Base-by-base conservation (phyloP, 2,329 filamentous ascomycete species). In the Scopulariopsis brevicaulis region DNA sequence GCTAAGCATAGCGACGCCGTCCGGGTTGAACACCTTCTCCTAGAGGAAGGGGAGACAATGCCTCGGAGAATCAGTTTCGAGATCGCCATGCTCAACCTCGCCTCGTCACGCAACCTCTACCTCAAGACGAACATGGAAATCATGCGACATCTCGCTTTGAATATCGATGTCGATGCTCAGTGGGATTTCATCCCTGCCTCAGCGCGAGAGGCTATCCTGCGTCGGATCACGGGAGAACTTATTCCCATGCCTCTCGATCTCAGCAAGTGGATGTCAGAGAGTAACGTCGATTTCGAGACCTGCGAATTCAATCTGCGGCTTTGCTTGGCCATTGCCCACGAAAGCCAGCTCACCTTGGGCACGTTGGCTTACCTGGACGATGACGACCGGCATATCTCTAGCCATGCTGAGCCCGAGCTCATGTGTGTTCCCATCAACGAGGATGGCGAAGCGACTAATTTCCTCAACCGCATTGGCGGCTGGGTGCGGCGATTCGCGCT, bases 11-110 rank as follows among this genome's bases (percentile, higher is more conserved):
- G 61, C 11, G 64, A 68, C 18, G 69, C 69, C 2, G 63, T 68
- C 5, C 64, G 67, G 18, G 65, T 68, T 2, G 69, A 71, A 61
- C 69, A 70, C 57, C 65, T 71, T 53, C 60, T 70, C 14, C 62
- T 64, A 28, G 64, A 64, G 46, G 63, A 63, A 3, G 64, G 63
- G 1, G 60, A 64, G 18, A 55, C 59, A 12, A 56, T 70, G 25
- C 68, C 68, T 3, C 66, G 64, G 25, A 62, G 69, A 11, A 66
- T 72, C 56, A 65, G 68, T 37, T 65, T 71, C 18, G 68, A 72
- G 58, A 62, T 72, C 8, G 65, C 67, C 7, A 64, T 64, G 20
- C 65, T 64, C 46, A 65, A 68, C 46, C 60, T 64, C 24, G 53
- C 58, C 10, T 62, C 60, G 1, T 61, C 71, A 1, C 54, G 61